phyloP scores from a whole-genome alignment of 2,329 filamentous ascomycete species.

The Dendryphion nanum region DNA sequence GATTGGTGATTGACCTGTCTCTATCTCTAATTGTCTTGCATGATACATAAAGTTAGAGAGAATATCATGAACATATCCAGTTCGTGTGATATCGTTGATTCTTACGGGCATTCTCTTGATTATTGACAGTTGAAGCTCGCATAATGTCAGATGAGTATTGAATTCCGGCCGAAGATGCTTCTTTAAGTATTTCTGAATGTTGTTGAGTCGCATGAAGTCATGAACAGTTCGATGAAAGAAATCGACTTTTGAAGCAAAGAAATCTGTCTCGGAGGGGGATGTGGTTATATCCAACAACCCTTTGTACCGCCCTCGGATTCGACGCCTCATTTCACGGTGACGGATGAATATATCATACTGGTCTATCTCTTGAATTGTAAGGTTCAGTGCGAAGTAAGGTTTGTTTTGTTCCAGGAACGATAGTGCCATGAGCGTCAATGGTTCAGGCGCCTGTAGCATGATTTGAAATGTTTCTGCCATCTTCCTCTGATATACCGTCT shows the following conservation, averaged over 20 bases:
- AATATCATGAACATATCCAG: too few relatives aligned
- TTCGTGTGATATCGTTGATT: too few relatives aligned
- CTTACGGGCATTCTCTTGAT: too few relatives aligned
- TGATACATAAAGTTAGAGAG: too few relatives aligned
- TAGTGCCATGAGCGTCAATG: neutral
- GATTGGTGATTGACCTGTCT: too few relatives aligned
- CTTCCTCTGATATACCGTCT: neutral
- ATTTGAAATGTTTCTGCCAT: neutral
- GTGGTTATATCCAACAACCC: neutral
- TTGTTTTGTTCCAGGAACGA: too few relatives aligned
- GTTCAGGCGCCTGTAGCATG: neutral
- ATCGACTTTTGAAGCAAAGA: constrained; percentile 1
- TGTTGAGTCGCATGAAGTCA: neutral
- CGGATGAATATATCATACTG: neutral
- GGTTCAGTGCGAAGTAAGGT: neutral
- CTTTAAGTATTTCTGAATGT: neutral
- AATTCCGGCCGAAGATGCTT: neutral
- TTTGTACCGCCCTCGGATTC: neutral
- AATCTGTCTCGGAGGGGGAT: neutral
- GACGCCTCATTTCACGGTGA: neutral
- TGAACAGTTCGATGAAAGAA: neutral
- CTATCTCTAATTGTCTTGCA: too few relatives aligned
- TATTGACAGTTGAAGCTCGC: too few relatives aligned
- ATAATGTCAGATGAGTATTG: too few relatives aligned
- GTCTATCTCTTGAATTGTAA: neutral